Evolutionary conservation across 2,329 filamentous ascomycete genomes (phyloP), one percentile per base, ranked within the genome.

Genomic region (Scolecobasidium constrictum): DNA sequence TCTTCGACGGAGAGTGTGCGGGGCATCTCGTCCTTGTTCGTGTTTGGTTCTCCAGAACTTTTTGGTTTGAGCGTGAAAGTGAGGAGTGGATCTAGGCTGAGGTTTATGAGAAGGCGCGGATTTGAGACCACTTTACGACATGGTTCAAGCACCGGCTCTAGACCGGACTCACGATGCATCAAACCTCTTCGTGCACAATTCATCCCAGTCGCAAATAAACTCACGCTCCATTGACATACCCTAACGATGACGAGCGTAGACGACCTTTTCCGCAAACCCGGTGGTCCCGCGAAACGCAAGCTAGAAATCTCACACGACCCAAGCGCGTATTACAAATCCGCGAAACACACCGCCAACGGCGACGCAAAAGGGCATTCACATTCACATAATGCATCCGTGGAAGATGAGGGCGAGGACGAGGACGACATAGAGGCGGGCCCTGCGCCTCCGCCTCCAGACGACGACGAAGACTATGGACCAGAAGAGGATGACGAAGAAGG

Each of bases 401-500:
- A 69, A 21, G 71, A 73, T 28, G 67, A 67, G 11, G 49, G 54
- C 4, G 62, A 63, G 15, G 58, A 58, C 5, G 61, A 60, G 20
- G 61, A 66, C 43, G 61, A 60, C 5, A 43, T 61, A 20, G 64
- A 65, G 47, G 68, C 73, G 2, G 73, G 72, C 0, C 72, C 72
- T 1, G 69, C 75, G 35, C 63, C 73, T 26, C 72, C 62, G 5
- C 58, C 76, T 12, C 68, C 69, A 5, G 61, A 62, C 33, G 65
- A 71, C 26, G 75, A 75, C 38, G 72, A 73, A 40, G 65, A 60
- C 22, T 73, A 74, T 9, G 66, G 66, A 6, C 44, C 44, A 4
- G 59, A n/a, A 12, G 39, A 63, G 43, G 84, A 90, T 51, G 88
- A 94, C 53, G 86, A 94, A 42, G 92, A 94, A 49, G 92, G 90